phyloP scores from a whole-genome alignment of 2,329 filamentous ascomycete species.

The Alternaria infectoria region DNA sequence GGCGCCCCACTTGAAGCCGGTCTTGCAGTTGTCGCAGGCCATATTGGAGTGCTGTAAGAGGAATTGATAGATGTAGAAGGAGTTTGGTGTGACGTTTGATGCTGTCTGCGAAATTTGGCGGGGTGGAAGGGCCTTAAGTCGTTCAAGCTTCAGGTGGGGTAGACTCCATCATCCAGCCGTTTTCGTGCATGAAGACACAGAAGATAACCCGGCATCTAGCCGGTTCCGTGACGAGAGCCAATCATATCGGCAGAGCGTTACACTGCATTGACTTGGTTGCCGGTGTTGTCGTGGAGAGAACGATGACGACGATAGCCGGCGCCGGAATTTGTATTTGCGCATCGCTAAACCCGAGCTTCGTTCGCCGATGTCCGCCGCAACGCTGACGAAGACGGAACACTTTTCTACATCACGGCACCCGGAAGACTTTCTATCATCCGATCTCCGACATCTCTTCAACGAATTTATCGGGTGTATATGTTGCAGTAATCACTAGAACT shows the following conservation, averaged over 20 bases:
- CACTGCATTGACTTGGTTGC: not conserved
- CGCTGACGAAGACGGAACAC: not conserved
- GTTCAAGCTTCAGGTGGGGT: slow-evolving; percentile 4
- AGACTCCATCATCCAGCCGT: not conserved
- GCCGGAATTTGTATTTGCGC: not conserved
- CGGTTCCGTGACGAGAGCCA: not conserved
- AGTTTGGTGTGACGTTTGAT: not conserved
- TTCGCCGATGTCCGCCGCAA: slow-evolving; percentile 8
- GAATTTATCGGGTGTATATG: not conserved
- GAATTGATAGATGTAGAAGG: not conserved
- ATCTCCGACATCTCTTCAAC: not conserved
- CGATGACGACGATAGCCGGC: slow-evolving; percentile 1
- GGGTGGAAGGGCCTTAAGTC: slow-evolving; percentile 4
- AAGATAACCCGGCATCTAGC: not conserved
- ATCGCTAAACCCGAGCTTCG: not conserved
- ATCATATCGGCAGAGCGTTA: not conserved
- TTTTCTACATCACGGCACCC: not conserved
- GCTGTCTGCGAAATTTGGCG: not conserved
- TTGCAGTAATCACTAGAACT: not conserved
- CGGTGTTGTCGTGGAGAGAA: not conserved
- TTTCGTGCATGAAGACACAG: not conserved
- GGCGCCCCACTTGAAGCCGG: slow-evolving; percentile 51
- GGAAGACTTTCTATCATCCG: not conserved
- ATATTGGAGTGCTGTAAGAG: slow-evolving; percentile 18
- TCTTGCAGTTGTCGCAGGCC: slow-evolving; percentile 44